Percentiles rank a stretch among this genome's conserved stretches.
Conservation (phyloP, 2,329 filamentous ascomycete species). For the Aspergillus sp. region DNA sequence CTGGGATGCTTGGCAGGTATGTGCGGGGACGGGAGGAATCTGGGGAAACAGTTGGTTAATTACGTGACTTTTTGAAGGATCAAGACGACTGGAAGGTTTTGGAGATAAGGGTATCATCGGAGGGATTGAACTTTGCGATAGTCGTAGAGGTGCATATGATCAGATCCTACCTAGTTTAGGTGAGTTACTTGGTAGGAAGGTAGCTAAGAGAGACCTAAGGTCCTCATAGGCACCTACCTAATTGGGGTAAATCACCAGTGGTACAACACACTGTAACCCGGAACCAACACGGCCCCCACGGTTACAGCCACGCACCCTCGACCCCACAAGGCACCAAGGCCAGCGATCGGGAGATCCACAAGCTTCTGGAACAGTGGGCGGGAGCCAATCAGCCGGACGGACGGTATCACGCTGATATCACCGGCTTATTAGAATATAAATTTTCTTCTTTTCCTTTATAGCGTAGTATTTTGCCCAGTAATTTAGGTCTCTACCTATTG, state of each 20-base stretch:
- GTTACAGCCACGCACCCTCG: slow-evolving; percentile 13
- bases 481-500: background rate
- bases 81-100: slow-evolving; percentile 1
- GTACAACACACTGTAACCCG: background rate
- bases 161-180: too few species aligned
- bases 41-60: slow-evolving; percentile 4
- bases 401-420: slow-evolving; percentile 20
- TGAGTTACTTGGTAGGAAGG: too few species aligned
- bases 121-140: too few species aligned
- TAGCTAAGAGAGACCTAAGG: too few species aligned
- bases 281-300: slow-evolving; percentile 6
- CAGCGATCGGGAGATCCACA: slow-evolving; percentile 20
- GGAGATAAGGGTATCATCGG: background rate
- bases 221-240: too few species aligned
- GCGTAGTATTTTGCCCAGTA: background rate
- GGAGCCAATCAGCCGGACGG: slow-evolving; percentile 11
- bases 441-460: too few species aligned
- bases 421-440: slow-evolving; percentile 11
- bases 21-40: slow-evolving; percentile 5
- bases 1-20: slow-evolving; percentile 8
- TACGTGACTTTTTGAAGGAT: background rate
- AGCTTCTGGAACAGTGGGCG: slow-evolving; percentile 21
- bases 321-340: slow-evolving; percentile 20
- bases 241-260: too few species aligned
- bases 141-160: too few species aligned